Evolutionary conservation across 2,329 filamentous ascomycete species (phyloP), one percentile per base, ranked within the genome.

Genomic region (Annulohypoxylon truncatum): DNA sequence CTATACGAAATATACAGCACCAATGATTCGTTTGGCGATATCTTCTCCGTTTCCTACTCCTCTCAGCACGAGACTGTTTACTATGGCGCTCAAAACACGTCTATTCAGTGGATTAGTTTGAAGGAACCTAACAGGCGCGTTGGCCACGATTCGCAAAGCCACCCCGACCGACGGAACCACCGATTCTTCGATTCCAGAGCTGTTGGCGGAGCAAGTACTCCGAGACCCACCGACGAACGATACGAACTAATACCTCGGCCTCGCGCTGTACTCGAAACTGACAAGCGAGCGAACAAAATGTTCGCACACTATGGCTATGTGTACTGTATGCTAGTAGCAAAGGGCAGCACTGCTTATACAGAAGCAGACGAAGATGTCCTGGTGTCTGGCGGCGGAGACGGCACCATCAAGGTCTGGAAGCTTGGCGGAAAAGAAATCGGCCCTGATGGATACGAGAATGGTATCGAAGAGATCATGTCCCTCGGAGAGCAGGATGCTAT

Each of bases 271-370:
- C 81, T 98, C 4, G 93, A 97, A 76, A 94, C 97, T 64, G 91
- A 93, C 74, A 88, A 89, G 52, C 87, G 92, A 20, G 90, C 94
- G 60, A 92, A 97, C 61, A 87, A 86, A 61, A 92, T 96, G 73
- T 99, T 97, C 80, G 94, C 96, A 1, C 96, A 99, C 78, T 95
- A 90, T 78, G 96, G 96, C 46, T 98, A 97, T 77, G 90, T 99
- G 0, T 97, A 97, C 78, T 96, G 94, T 78, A 98, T 98, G 95
- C 84, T 97, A 4, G 84, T 99, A 64, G 90, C 93, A 0, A 89
- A 87, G 66, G 92, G 92, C 0, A 84, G 86, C 0, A 88, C 86
- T 0, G 83, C 88, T 1, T 84, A 93, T 5, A 85, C 93, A 3
- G 90, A 90, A 5, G 83, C 87, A 0, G 89, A 92, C 1, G 89